These are phyloP conservation scores for Aspergillus sergii DNA, from an alignment of 2,329 filamentous ascomycete genomes.

Conservation along the genomic window DNA sequence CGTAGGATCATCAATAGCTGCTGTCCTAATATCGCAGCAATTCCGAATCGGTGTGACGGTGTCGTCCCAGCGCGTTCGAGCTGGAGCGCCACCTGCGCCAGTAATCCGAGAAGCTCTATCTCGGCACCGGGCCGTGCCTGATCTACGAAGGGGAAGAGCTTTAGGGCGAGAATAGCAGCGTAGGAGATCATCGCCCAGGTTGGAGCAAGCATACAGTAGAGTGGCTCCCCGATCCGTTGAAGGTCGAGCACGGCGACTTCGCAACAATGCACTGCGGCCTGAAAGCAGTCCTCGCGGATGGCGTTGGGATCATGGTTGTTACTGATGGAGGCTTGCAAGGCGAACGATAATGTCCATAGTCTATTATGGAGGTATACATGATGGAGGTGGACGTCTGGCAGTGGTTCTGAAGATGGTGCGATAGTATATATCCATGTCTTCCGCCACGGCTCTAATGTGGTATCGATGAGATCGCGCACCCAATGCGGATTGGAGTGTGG, in stretches of 20 bases:
- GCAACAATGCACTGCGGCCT: conserved; percentile 30
- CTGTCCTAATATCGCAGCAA: conserved; percentile 32
- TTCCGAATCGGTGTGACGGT: conserved; percentile 31
- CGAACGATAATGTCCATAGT: conserved; percentile 33
- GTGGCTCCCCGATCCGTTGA: conserved; percentile 26
- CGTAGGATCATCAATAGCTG: conserved; percentile 31
- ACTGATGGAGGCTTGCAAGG: conserved; percentile 19
- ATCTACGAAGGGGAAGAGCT: conserved; percentile 27
- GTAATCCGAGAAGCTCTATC: conserved; percentile 28
- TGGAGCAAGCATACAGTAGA: conserved; percentile 36
- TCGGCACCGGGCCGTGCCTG: conserved; percentile 21
- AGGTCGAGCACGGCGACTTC: conserved; percentile 31
- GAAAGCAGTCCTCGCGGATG: conserved; percentile 32
- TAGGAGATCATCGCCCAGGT: conserved; percentile 39
- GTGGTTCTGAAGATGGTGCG: conserved; percentile 13
- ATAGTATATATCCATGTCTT: conserved; percentile 21
- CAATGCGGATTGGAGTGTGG: conserved; percentile 25
- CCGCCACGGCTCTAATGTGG: conserved; percentile 25
- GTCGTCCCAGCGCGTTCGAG: conserved; percentile 31
- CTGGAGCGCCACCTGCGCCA: conserved; percentile 30
- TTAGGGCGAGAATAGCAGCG: conserved; percentile 29
- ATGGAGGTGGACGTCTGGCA: conserved; percentile 23
- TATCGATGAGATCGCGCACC: conserved; percentile 27
- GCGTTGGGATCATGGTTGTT: conserved; percentile 15
- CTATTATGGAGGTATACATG: conserved; percentile 32